Conservation (phyloP, 139 green algal genomes). For the Nannochloris sp. region DNA sequence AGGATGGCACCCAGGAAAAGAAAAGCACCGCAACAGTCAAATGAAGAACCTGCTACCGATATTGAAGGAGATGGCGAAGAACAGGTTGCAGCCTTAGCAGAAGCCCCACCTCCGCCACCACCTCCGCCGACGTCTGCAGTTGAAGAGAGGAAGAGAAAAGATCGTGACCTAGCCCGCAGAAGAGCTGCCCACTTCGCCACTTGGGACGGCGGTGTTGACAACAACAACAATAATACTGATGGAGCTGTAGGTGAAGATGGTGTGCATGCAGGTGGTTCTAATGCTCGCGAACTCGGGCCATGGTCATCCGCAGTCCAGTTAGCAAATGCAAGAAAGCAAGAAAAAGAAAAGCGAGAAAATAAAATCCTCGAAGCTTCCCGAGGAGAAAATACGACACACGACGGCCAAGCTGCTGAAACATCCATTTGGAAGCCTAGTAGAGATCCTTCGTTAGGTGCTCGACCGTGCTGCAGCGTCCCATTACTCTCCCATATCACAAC, state of each 20-base stretch:
- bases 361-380: slow-evolving; percentile 24
- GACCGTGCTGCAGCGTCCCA: slow-evolving; percentile 8
- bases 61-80: too few species aligned
- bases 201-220: slow-evolving; percentile 24
- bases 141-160: neutral
- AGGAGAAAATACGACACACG: neutral
- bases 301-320: slow-evolving; percentile 55
- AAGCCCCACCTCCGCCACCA: neutral
- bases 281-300: slow-evolving; percentile 53
- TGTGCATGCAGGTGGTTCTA: slow-evolving; percentile 31
- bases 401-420: neutral
- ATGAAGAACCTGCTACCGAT: too few species aligned
- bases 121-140: neutral
- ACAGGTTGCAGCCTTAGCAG: neutral
- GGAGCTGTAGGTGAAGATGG: slow-evolving; percentile 11
- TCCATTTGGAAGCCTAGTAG: slow-evolving; percentile 35
- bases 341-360: slow-evolving; percentile 29
- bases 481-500: slow-evolving; percentile 35
- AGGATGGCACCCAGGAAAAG: too few species aligned
- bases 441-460: slow-evolving; percentile 23
- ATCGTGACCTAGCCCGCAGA: neutral
- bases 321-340: slow-evolving; percentile 43
- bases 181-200: slow-evolving; percentile 57
- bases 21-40: too few species aligned
- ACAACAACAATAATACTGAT: too few species aligned